Conservation (phyloP, 768 basidiomycete genomes). For the Mycena maculata region DNA sequence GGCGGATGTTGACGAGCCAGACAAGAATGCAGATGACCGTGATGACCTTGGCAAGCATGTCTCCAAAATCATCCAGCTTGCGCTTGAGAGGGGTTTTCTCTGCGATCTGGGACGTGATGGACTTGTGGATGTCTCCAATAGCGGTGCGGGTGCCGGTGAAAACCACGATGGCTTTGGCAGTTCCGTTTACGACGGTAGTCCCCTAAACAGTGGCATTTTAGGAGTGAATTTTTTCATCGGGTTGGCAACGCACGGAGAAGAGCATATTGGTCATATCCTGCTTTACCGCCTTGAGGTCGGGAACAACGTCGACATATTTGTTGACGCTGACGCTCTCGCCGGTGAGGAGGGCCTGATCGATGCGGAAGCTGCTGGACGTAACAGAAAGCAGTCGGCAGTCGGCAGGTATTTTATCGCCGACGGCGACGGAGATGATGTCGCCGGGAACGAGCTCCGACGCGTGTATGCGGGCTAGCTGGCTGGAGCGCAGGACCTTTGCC, state of each 20-base stretch:
- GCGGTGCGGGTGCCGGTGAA: conserved; percentile 90
- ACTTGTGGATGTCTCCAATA: conserved; percentile 97
- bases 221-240: background rate
- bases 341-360: conserved; percentile 97
- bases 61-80: conserved; percentile 98
- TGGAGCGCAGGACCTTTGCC: conserved; percentile 87
- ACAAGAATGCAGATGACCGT: conserved; percentile 96
- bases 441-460: conserved; percentile 94
- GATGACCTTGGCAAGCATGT: conserved; percentile 97
- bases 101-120: conserved; percentile 90
- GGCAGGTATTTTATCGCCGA: conserved; percentile 96
- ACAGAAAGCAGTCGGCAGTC: conserved; percentile 92
- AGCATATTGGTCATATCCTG: conserved; percentile 99
- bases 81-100: conserved; percentile 98
- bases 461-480: conserved; percentile 77
- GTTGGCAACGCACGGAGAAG: conserved; percentile 74
- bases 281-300: conserved; percentile 87
- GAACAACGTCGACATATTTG: conserved; percentile 77
- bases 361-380: conserved; percentile 91
- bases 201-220: conserved; percentile 62
- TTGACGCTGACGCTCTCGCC: conserved; percentile 92
- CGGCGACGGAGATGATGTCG: conserved; percentile 90
- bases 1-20: conserved; percentile 96
- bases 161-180: conserved; percentile 86
- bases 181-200: conserved; percentile 96